Evolutionary conservation across 495 filamentous ascomycete species (phyloP).

Genomic region (Aspergillus nidulans): DNA sequence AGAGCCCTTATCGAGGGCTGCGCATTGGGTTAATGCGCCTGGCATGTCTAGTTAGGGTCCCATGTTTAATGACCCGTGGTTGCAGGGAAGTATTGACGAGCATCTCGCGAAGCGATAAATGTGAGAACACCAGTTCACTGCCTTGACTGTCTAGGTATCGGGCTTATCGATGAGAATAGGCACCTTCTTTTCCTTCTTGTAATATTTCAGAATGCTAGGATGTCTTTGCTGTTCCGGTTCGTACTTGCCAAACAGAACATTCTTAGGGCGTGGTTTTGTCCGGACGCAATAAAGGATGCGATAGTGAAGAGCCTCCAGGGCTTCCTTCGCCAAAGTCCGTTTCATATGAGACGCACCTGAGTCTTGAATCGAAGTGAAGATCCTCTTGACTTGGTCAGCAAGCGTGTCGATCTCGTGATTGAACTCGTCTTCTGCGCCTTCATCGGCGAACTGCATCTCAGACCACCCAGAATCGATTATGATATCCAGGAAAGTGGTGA

Average conservation of each 20-base stretch:
- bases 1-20: no score
- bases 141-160: conserved; percentile 15
- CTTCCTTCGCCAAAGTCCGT: conserved; percentile 67
- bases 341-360: conserved; percentile 66
- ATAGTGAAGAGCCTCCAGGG: conserved; percentile 65
- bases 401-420: conserved; percentile 67
- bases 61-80: no score
- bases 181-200: neutral
- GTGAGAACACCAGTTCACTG: conserved; percentile 9
- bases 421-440: conserved; percentile 49
- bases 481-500: conserved; percentile 64
- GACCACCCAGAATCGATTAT: conserved; percentile 61
- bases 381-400: conserved; percentile 54
- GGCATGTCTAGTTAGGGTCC: no score
- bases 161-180: conserved; percentile 16
- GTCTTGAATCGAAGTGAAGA: conserved; percentile 70
- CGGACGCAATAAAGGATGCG: conserved; percentile 67
- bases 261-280: conserved; percentile 57
- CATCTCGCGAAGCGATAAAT: conserved; percentile 28
- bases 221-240: conserved; percentile 18
- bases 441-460: conserved; percentile 24
- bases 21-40: no score
- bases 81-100: no score
- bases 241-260: conserved; percentile 47
- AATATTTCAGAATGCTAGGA: neutral